Evolutionary conservation across 495 filamentous ascomycete genomes (phyloP).

Genomic region (Trichoderma erinaceum): DNA sequence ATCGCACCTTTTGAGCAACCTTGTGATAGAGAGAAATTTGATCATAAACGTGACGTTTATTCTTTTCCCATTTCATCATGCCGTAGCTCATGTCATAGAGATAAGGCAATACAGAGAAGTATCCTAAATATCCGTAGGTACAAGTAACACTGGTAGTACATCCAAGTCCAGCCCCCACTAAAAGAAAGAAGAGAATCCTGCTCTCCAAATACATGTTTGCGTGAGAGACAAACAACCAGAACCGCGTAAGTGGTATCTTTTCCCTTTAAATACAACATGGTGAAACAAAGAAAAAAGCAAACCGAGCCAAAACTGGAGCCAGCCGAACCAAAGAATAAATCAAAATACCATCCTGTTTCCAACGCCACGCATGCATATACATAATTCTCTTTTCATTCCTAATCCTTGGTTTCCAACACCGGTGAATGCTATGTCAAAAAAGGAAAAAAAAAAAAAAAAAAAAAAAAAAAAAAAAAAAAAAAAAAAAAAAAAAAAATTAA

Average conservation of each 20-base stretch:
- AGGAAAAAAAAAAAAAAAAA: too few relatives aligned
- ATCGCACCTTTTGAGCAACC: too few relatives aligned
- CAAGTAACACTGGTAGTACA: neutral
- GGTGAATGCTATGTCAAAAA: neutral
- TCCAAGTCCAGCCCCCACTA: neutral
- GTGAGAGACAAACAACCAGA: neutral
- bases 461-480: neutral
- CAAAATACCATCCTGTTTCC: neutral
- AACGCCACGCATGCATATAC: conserved; percentile 14
- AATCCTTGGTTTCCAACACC: conserved; percentile 1
- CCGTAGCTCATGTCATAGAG: neutral
- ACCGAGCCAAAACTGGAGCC: neutral
- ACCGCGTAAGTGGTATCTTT: conserved; percentile 5
- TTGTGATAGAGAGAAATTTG: too few relatives aligned
- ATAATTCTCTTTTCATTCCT: neutral
- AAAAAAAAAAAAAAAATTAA: too few relatives aligned
- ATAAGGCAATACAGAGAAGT: neutral
- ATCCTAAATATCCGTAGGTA: neutral
- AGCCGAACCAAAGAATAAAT: neutral
- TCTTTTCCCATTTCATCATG: neutral
- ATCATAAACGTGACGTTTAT: too few relatives aligned
- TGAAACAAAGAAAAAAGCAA: neutral
- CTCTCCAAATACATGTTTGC: too few relatives aligned
- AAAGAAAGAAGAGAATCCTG: neutral
- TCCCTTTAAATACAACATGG: neutral